phyloP scores from a whole-genome alignment of 371 early-diverging fungal species.

The Mucor irregularis region DNA sequence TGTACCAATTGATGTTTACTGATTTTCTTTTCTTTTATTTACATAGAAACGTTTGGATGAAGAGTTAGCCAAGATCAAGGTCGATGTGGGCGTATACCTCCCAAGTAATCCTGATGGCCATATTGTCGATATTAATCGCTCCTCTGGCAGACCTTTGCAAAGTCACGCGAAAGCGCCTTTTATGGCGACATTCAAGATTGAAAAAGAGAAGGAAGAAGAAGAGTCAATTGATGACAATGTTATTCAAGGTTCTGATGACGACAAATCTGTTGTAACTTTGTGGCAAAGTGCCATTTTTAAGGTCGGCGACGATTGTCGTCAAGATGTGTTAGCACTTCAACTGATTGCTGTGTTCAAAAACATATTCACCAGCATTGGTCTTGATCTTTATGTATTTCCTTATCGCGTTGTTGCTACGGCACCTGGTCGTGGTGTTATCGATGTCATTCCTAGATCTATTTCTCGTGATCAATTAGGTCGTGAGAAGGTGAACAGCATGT shows the following conservation, averaged over 20 bases:
- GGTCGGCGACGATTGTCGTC: conserved; percentile 99
- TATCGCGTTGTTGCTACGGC: conserved; percentile 98
- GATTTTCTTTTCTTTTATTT: not conserved
- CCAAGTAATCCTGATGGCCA: conserved; percentile 97
- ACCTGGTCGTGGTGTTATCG: conserved; percentile 98
- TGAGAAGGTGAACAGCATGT: conserved; percentile 96
- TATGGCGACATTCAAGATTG: conserved; percentile 98
- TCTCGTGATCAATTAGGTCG: conserved; percentile 98
- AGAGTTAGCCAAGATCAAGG: conserved; percentile 90
- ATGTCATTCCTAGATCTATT: conserved; percentile 97
- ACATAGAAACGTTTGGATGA: conserved; percentile 80
- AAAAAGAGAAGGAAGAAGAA: conserved; percentile 53
- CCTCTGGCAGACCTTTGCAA: conserved; percentile 95
- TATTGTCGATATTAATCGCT: conserved; percentile 94
- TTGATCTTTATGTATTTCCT: conserved; percentile 97
- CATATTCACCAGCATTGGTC: conserved; percentile 88
- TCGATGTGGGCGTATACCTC: conserved; percentile 97
- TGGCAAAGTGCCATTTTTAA: conserved; percentile 97
- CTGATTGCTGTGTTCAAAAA: conserved; percentile 98
- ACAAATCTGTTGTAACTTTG: conserved; percentile 19
- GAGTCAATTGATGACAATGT: conserved; percentile 47
- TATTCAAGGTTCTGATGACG: conserved; percentile 13
- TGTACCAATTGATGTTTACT: not conserved
- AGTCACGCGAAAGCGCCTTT: conserved; percentile 99
- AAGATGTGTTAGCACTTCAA: conserved; percentile 98